phyloP scores from a whole-genome alignment of 208 protist genomes.

The Naegleria lovaniensis region DNA sequence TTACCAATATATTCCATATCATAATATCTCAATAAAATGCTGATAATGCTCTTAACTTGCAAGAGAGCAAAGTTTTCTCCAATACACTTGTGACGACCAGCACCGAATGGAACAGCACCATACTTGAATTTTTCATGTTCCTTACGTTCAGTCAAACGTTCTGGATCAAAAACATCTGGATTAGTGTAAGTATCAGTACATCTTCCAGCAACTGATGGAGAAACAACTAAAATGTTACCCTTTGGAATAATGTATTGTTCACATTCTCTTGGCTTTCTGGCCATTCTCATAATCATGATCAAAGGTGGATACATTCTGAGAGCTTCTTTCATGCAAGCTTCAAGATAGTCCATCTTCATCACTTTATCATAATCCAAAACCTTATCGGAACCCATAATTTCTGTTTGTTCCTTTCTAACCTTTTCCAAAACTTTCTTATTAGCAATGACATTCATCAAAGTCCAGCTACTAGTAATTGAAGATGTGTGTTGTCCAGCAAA shows the following conservation, averaged over 20 bases:
- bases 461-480: constrained; percentile 77
- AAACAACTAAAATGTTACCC: constrained; percentile 72
- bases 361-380: constrained; percentile 74
- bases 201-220: constrained; percentile 64
- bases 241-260: constrained; percentile 68
- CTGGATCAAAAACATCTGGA: constrained; percentile 67
- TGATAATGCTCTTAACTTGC: constrained; percentile 80
- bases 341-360: constrained; percentile 76
- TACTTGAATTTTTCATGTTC: constrained; percentile 68
- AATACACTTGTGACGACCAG: constrained; percentile 77
- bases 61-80: constrained; percentile 82
- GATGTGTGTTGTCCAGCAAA: constrained; percentile 86
- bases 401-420: constrained; percentile 15
- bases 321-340: constrained; percentile 71
- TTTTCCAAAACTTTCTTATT: constrained; percentile 25
- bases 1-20: constrained; percentile 67
- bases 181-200: constrained; percentile 72
- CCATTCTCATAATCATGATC: constrained; percentile 80
- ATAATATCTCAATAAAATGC: constrained; percentile 69
- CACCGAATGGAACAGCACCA: constrained; percentile 73
- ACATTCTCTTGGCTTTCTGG: constrained; percentile 59
- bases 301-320: constrained; percentile 80
- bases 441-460: constrained; percentile 69
- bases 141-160: constrained; percentile 46
- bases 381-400: constrained; percentile 25